Evolutionary conservation across 2,329 filamentous ascomycete species (phyloP).

Genomic region (Rhinocladiella similis): DNA sequence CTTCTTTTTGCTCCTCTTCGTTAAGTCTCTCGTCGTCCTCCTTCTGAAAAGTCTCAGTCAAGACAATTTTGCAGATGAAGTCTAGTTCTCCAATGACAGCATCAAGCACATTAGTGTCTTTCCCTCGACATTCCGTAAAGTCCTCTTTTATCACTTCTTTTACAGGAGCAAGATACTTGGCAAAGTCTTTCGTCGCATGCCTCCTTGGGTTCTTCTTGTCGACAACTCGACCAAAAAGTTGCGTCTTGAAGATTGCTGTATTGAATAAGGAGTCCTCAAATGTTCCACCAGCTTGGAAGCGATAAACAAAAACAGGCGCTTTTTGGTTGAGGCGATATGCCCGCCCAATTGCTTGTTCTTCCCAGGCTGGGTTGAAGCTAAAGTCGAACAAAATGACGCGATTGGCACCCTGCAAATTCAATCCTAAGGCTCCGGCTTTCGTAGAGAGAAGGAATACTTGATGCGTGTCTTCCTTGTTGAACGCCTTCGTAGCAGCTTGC

Average conservation of each 20-base stretch:
- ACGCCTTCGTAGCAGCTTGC: slow-evolving; percentile 64
- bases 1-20: slow-evolving; percentile 60
- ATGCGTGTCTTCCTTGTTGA: slow-evolving; percentile 58
- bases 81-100: slow-evolving; percentile 37
- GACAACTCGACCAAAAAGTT: slow-evolving; percentile 75
- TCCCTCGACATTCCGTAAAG: slow-evolving; percentile 56
- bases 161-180: slow-evolving; percentile 61
- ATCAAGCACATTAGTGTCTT: slow-evolving; percentile 63
- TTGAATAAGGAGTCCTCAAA: slow-evolving; percentile 75
- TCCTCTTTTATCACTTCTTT: slow-evolving; percentile 53
- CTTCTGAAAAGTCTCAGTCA: slow-evolving; percentile 71
- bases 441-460: slow-evolving; percentile 79
- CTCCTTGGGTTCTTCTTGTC: slow-evolving; percentile 78
- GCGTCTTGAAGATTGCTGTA: slow-evolving; percentile 76
- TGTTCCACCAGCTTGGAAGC: slow-evolving; percentile 74
- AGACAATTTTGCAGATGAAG: slow-evolving; percentile 52
- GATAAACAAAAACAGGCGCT: slow-evolving; percentile 82
- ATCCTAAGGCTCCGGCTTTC: slow-evolving; percentile 74
- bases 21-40: slow-evolving; percentile 65
- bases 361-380: slow-evolving; percentile 74
- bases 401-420: slow-evolving; percentile 83
- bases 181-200: slow-evolving; percentile 56
- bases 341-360: slow-evolving; percentile 84
- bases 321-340: slow-evolving; percentile 82
- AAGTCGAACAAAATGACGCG: slow-evolving; percentile 86